Evolutionary conservation across 495 filamentous ascomycete genomes (phyloP), one percentile per base, ranked within the genome.

Genomic region (Beverwykella pulmonaria): DNA sequence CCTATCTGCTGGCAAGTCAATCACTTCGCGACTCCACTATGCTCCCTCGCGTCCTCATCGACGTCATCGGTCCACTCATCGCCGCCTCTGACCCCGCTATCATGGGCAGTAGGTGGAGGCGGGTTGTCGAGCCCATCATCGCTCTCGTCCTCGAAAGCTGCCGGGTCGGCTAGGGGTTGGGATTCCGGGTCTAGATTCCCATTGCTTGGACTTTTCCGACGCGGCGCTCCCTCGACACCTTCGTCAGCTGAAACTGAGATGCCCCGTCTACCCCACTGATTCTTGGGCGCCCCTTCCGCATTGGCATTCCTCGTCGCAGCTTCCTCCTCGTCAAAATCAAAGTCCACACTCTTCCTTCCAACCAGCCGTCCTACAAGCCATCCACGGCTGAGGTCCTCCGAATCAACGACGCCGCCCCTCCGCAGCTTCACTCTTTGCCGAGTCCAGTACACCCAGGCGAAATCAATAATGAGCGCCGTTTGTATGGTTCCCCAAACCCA

Each of bases 371-470:
- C 73, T 1, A 92, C 77, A 19, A 98, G 79, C 83, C 92, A 97
- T 59, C 92, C 90, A 50, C 89, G 86, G 34, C 87, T 81, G 57
- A 93, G 82, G 75, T 98, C 94, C 48, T 97, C 93, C 6, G 87
- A 88, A 73, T 98, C 94, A n/a, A 98, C 91, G 19, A 98, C 83
- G 2, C 91, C 92, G 61, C 93, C 93, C 63, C 88, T 87, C 48
- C 94, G 84, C 4, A 98, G 87, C 84, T 97, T 97, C 71, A 98
- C 93, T 34, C 92, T 85, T 79, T 98, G 95, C 36, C 94, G 83
- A 3, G 88, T 88, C 79, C 89, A 97, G 80, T 98, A 98, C 0
- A 98, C 92, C 92, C 93, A 97, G 25, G 90, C 92, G 74, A 98
- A 98, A 75, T 98, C 95, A 67, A 92, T 73, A 75, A 98, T 97